Evolutionary conservation across 495 filamentous ascomycete genomes (phyloP), one percentile per base, ranked within the genome.

Genomic region (Glarea lozoyensis): DNA sequence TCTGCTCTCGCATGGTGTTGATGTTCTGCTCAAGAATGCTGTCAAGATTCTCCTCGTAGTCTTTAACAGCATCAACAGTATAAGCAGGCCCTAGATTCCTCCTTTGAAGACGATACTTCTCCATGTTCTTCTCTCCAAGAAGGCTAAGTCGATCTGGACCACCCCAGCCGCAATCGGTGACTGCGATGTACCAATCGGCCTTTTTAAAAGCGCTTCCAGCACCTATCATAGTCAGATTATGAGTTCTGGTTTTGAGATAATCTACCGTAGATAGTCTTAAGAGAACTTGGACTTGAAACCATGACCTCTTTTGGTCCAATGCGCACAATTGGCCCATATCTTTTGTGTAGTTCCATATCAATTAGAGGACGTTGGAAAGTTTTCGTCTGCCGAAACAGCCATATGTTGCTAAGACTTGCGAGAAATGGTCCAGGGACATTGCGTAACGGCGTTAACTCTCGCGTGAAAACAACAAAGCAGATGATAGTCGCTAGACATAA

Each of bases 271-370:
- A 47, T 41, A 16, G 17, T 35, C 17, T 25, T 40, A 12, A 47
- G 36, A 2, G 67, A 64, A 36, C 64, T 52, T 9, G 76, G 72
- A 7, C 70, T 72, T 1, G 69, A 53, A 34, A 79, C 56, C 0
- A 72, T 70, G 19, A 79, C 61, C 53, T 76, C 68, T 53, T 72
- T 66, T n/a, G 76, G 76, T 1, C 60, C 65, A 31, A 74, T 69
- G 19, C 76, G 66, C 36, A 79, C 74, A 27, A 79, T 54, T 21
- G 70, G 66, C 17, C 75, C 76, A 47, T 76, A 72, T 49, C 68
- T 68, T 10, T 55, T 48, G 52, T 76, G 72, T 2, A 76, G 58
- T 0, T 50, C 60, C 31, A 72, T 61, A 51, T 73, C 66, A 3
- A 67, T 49, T 21, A 64, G 50, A 37, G 72, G 67, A 18, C 68